Percentiles rank a stretch among this genome's conserved stretches.
Evolutionary conservation across 768 basidiomycete genomes (phyloP).

Genomic region (Russula ochroleuca): DNA sequence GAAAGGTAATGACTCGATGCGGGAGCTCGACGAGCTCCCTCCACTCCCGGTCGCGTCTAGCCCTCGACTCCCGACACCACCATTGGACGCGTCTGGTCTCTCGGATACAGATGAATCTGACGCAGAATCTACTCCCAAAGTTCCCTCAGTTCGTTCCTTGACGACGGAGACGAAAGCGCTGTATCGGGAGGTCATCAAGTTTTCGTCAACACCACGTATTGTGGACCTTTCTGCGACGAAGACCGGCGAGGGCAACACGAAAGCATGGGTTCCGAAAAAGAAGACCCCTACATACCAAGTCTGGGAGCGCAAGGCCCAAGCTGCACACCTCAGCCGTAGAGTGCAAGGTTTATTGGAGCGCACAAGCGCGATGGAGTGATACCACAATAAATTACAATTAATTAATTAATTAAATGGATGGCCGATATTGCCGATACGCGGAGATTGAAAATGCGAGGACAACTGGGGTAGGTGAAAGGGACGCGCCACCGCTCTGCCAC

Average conservation of each 20-base stretch:
- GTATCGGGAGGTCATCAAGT: constrained; percentile 84
- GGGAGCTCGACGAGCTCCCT: constrained; percentile 73
- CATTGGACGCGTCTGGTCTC: constrained; percentile 56
- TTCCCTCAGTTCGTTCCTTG: constrained; percentile 59
- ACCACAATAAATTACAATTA: background rate
- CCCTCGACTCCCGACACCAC: constrained; percentile 55
- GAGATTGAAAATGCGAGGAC: constrained; percentile 12
- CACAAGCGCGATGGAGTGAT: constrained; percentile 43
- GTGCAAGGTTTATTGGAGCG: constrained; percentile 69
- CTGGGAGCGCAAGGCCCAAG: constrained; percentile 69
- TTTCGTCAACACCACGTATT: constrained; percentile 76
- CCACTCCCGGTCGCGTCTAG: constrained; percentile 51
- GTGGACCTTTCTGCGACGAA: constrained; percentile 74
- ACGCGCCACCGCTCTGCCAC: constrained; percentile 28
- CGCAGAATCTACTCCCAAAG: constrained; percentile 39
- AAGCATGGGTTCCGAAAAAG: constrained; percentile 75
- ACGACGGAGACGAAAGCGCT: constrained; percentile 80
- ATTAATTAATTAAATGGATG: background rate
- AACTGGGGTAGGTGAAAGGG: constrained; percentile 12
- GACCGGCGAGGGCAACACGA: constrained; percentile 47
- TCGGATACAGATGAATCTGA: constrained; percentile 67
- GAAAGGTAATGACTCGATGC: constrained; percentile 86
- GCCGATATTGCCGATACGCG: constrained; percentile 24
- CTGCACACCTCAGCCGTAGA: constrained; percentile 61
- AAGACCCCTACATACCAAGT: constrained; percentile 80